Conservation (phyloP, 805 yeast genomes). For the Blastobotrys parvus region DNA sequence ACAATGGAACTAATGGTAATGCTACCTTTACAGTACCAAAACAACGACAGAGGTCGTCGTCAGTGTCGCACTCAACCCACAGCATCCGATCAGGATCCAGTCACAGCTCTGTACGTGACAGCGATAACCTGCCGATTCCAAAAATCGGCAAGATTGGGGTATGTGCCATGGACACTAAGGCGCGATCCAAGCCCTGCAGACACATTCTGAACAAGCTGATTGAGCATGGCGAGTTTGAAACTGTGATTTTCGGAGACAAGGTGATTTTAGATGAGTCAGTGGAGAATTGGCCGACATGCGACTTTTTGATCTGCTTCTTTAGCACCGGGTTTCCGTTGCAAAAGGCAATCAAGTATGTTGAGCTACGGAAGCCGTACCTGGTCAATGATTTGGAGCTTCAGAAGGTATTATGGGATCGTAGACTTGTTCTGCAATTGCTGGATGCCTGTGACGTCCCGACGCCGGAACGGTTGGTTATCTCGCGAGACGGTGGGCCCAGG, state of each 20-base stretch:
- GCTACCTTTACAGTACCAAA: too few relatives aligned
- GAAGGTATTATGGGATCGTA: conserved; percentile 94
- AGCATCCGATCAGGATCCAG: too few relatives aligned
- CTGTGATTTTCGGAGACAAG: conserved; percentile 94
- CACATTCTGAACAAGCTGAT: conserved; percentile 80
- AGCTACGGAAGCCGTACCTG: conserved; percentile 79
- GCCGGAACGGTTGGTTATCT: conserved; percentile 78
- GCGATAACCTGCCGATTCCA: conserved; percentile 9
- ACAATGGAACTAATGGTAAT: too few relatives aligned
- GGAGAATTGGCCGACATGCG: conserved; percentile 99
- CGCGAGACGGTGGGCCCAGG: conserved; percentile 95
- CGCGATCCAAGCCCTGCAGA: conserved; percentile 89
- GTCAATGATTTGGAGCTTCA: conserved; percentile 88
- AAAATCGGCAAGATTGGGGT: conserved; percentile 89
- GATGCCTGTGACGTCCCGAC: conserved; percentile 83
- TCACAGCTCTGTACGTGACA: too few relatives aligned
- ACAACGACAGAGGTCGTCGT: too few relatives aligned
- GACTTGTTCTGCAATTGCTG: conserved; percentile 71
- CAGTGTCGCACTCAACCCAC: too few relatives aligned
- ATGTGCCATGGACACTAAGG: conserved; percentile 98
- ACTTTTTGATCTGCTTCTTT: conserved; percentile 85
- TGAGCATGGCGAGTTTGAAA: conserved; percentile 91
- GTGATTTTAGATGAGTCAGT: conserved; percentile 87
- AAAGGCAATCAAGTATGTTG: conserved; percentile 86
- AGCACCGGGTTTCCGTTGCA: conserved; percentile 95